Base-by-base conservation (phyloP, 148 eudicot genomes). In the Rheum nobile region DNA sequence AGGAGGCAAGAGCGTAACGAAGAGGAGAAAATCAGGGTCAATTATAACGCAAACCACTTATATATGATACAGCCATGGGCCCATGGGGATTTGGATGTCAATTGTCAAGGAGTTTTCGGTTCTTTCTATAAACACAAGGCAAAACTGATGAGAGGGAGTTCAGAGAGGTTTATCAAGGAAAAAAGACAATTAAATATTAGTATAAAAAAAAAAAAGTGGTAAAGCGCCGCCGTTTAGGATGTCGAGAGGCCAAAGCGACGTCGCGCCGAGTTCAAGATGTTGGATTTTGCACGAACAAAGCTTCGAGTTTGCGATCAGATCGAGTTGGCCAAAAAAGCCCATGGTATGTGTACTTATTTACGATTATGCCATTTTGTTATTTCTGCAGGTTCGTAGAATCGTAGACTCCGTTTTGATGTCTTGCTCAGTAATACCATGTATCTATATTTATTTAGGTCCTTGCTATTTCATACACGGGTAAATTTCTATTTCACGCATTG, bases 181-280 rank as follows among this genome's bases (percentile, higher is more conserved):
- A 1, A 52, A n/a, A 6, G 1, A 52, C 2, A 5, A 52, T 8
- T 0, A 21, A 21, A 55, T 10, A 26, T 0, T 12, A 5, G 11
- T 10, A 10, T 9, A 4, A 2, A 55, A 55, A 28, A 57, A 2
- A 57, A 1, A 57, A 11, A 57, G 65, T 4, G 32, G 65, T 10
- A 34, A 10, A 57, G 65, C 65, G 65, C 65, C 65, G 65, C 65
- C 65, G 65, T 22, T 57, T 57, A 9, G 65, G 32, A 24, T 2
- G 65, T 55, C 13, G 65, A 57, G 65, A 24, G 32, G 29, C 65
- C 65, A 57, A 57, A 57, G 65, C 65, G 65, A 57, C 65, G 65
- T 57, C 65, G 65, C 65, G 34, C 32, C 34, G 65, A 26, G 65
- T 26, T 57, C 65, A 57, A 26, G 34, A 14, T 12, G 32, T 57